Evolutionary conservation across 148 eudicot genomes (phyloP).

Genomic region (Limonium bicolor): DNA sequence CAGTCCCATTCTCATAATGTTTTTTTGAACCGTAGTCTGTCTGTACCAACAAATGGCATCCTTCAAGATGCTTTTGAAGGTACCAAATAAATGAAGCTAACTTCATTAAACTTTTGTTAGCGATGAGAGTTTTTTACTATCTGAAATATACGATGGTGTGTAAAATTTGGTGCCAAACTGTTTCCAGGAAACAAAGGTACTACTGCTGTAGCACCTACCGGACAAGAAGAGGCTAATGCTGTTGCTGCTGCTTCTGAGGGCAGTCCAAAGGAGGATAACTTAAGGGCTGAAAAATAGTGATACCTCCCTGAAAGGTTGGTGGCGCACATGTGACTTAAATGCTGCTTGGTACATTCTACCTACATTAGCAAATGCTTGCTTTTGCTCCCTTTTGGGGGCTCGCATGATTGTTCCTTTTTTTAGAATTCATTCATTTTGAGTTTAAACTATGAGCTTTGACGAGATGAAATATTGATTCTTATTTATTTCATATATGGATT

Average conservation of each 20-base stretch:
- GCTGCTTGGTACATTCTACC: neutral
- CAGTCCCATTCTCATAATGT: conserved; percentile 10
- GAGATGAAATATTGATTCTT: too few relatives aligned
- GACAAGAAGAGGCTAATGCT: conserved; percentile 16
- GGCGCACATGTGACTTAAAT: too few relatives aligned
- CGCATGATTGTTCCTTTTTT: neutral
- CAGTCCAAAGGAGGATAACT: conserved; percentile 13
- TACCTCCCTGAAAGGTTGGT: conserved; percentile 48
- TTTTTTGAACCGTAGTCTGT: neutral
- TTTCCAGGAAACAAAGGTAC: conserved; percentile 23
- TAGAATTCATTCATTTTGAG: neutral
- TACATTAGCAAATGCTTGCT: neutral
- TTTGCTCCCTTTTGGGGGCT: neutral
- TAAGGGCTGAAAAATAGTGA: conserved; percentile 18
- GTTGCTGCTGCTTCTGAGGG: conserved; percentile 16
- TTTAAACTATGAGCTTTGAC: neutral
- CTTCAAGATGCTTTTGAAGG: conserved; percentile 37
- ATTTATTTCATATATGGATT: too few relatives aligned
- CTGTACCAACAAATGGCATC: neutral
- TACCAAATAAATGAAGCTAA: too few relatives aligned
- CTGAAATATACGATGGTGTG: neutral
- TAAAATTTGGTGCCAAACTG: neutral
- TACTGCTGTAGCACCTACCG: conserved; percentile 15
- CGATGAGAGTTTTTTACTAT: neutral
- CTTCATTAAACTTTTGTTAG: neutral